phyloP scores from a whole-genome alignment of 140 eudicot species.

The Bidens hawaiensis region DNA sequence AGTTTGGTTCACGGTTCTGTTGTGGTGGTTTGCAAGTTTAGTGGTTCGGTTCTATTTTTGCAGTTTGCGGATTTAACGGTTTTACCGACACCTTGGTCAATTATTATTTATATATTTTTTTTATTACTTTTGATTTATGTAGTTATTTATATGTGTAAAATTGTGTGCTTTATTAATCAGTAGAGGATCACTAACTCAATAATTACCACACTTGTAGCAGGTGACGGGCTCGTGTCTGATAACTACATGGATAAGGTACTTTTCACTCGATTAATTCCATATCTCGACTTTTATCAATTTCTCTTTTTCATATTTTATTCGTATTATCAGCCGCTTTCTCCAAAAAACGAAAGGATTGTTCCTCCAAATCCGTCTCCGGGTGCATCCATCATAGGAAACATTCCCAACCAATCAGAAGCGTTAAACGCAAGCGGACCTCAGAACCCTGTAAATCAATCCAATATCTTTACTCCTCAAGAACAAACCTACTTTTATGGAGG shows the following conservation, averaged over 20 bases:
- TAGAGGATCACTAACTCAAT: constrained; percentile 1
- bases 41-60: neutral
- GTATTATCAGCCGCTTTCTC: constrained; percentile 64
- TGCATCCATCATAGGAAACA: constrained; percentile 47
- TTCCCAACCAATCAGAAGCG: constrained; percentile 43
- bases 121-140: neutral
- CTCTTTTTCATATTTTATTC: neutral
- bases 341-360: constrained; percentile 78
- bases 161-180: neutral
- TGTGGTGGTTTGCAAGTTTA: neutral
- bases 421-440: constrained; percentile 52
- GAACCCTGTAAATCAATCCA: constrained; percentile 35
- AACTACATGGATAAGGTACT: constrained; percentile 71
- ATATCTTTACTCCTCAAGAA: constrained; percentile 53
- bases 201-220: constrained; percentile 32
- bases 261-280: neutral
- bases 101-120: too few species aligned
- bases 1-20: neutral
- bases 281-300: neutral
- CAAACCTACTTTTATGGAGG: constrained; percentile 77
- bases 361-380: constrained; percentile 67
- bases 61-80: neutral
- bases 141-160: neutral
- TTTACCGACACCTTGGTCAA: neutral
- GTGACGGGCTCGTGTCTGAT: constrained; percentile 53